These are phyloP conservation scores for Globisporangium echinulatum DNA, from an alignment of 352 stramenopile genomes.

Conservation along the genomic window DNA sequence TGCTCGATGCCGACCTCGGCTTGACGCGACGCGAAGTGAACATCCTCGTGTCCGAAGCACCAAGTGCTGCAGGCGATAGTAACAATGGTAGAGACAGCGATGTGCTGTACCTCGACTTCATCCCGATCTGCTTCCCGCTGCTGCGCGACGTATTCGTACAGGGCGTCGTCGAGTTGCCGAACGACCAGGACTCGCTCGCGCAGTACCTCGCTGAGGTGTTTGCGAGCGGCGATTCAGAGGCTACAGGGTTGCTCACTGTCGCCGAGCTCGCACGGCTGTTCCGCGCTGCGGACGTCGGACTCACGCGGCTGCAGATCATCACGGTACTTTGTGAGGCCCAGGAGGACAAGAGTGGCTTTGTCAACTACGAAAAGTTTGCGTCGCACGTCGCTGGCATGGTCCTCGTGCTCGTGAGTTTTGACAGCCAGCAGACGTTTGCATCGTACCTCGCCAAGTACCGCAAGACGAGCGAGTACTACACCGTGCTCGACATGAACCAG, in stretches of 20 bases:
- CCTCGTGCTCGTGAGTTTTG: constrained; percentile 54
- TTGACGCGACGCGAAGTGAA: constrained; percentile 71
- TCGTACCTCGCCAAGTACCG: constrained; percentile 58
- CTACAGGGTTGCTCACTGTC: constrained; percentile 52
- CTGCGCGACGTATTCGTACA: constrained; percentile 46
- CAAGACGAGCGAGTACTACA: constrained; percentile 74
- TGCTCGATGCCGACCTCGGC: constrained; percentile 66
- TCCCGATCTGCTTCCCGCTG: constrained; percentile 55
- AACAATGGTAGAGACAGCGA: constrained; percentile 10
- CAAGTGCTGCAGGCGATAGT: constrained; percentile 15
- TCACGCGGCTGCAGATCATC: constrained; percentile 75
- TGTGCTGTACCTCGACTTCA: constrained; percentile 47
- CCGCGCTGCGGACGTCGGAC: constrained; percentile 51
- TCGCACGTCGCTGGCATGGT: constrained; percentile 63
- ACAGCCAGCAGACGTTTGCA: constrained; percentile 55
- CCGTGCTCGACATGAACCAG: constrained; percentile 69
- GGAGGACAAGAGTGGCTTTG: constrained; percentile 69
- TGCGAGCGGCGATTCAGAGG: constrained; percentile 54
- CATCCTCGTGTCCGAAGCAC: constrained; percentile 60
- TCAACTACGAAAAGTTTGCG: constrained; percentile 72
- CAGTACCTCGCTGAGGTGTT: constrained; percentile 76
- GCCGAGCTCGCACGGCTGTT: constrained; percentile 55
- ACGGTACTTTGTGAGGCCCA: constrained; percentile 59
- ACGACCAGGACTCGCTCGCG: constrained; percentile 55
- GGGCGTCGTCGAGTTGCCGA: constrained; percentile 54